Evolutionary conservation across 495 filamentous ascomycete species (phyloP).

Genomic region (Tuber brumale): DNA sequence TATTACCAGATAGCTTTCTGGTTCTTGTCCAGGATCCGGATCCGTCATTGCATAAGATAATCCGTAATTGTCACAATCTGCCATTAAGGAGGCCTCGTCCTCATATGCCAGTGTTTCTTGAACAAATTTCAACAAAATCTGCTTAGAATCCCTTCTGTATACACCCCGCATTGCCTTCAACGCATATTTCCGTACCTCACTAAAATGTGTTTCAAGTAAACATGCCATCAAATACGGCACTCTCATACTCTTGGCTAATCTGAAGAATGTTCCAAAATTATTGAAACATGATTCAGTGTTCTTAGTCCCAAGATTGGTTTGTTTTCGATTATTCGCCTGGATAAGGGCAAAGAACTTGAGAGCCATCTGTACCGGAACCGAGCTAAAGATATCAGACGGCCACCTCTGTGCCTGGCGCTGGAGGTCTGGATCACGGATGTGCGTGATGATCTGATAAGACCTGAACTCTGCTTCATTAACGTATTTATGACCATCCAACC

Average conservation of each 20-base stretch:
- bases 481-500: conserved; percentile 26
- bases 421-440: conserved; percentile 67
- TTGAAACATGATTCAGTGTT: conserved; percentile 50
- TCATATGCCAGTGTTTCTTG: conserved; percentile 35
- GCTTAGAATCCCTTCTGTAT: conserved; percentile 57
- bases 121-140: conserved; percentile 44
- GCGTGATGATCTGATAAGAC: conserved; percentile 80
- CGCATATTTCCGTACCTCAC: conserved; percentile 66
- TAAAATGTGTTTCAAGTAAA: conserved; percentile 87
- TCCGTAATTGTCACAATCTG: conserved; percentile 31
- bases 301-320: conserved; percentile 22
- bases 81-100: conserved; percentile 20
- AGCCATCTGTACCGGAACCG: conserved; percentile 57
- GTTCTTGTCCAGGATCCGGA: not conserved
- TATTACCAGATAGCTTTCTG: conserved; percentile 3
- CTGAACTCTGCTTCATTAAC: conserved; percentile 84
- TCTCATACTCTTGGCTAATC: conserved; percentile 58
- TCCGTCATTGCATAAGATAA: conserved; percentile 8
- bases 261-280: conserved; percentile 62
- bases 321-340: conserved; percentile 32
- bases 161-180: conserved; percentile 61
- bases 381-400: conserved; percentile 53
- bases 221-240: conserved; percentile 90
- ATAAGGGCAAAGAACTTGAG: conserved; percentile 59
- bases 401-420: conserved; percentile 69